Evolutionary conservation across 345 rosid genomes (phyloP).

Genomic region (Camelina neglecta): DNA sequence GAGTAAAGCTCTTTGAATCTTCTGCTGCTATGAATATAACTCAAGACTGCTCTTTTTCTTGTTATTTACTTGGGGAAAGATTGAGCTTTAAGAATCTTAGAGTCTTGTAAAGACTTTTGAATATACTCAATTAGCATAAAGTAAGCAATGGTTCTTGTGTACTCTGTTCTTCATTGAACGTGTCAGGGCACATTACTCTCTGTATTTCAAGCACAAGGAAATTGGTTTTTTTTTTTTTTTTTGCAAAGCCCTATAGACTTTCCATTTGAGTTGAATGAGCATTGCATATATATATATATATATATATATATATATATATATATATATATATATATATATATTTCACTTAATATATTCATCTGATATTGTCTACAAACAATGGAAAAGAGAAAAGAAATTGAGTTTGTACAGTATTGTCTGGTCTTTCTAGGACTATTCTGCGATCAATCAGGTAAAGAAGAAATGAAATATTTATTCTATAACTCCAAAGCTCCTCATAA

Average conservation of each 20-base stretch:
- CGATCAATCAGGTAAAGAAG: slow-evolving; percentile 22
- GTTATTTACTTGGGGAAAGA: not conserved
- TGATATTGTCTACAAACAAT: slow-evolving; percentile 25
- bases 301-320: not conserved
- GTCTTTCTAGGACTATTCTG: slow-evolving; percentile 32
- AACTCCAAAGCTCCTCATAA: slow-evolving; percentile 3
- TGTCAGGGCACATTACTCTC: slow-evolving; percentile 2
- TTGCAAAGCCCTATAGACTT: not conserved
- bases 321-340: not conserved
- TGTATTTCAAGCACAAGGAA: slow-evolving; percentile 9
- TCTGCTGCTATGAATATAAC: not conserved
- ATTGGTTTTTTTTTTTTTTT: not conserved
- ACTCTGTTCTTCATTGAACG: slow-evolving; percentile 2
- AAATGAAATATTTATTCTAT: slow-evolving; percentile 24
- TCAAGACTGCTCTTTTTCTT: slow-evolving; percentile 10
- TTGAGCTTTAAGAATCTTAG: not conserved
- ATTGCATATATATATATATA: not conserved
- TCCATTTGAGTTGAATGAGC: slow-evolving; percentile 1
- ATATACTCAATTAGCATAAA: not conserved
- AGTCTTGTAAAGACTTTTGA: not conserved
- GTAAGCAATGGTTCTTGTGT: not conserved
- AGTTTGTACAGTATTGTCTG: slow-evolving; percentile 36
- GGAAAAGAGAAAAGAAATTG: not conserved
- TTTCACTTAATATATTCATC: not conserved
- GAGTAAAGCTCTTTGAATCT: not conserved